Conservation (phyloP, 192 early-diverging fungal genomes). For the Coemansia sp. region DNA sequence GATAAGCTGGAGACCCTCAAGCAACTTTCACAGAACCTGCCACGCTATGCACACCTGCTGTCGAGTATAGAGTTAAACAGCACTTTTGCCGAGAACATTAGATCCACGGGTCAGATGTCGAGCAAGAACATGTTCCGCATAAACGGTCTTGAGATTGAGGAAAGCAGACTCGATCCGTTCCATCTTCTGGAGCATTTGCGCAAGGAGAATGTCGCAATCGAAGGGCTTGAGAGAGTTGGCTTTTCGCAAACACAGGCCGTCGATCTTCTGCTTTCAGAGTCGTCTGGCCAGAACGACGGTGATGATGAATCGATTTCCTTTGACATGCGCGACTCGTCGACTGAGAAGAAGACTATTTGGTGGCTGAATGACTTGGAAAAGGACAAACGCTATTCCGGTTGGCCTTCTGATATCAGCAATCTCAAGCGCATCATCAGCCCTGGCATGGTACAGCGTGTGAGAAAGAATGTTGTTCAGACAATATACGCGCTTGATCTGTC, state of each 20-base stretch:
- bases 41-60: slow-evolving; percentile 81
- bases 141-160: slow-evolving; percentile 64
- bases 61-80: slow-evolving; percentile 56
- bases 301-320: slow-evolving; percentile 54
- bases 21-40: slow-evolving; percentile 80
- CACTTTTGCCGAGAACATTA: slow-evolving; percentile 49
- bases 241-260: slow-evolving; percentile 31
- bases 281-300: slow-evolving; percentile 1
- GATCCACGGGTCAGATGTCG: slow-evolving; percentile 19
- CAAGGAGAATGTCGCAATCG: slow-evolving; percentile 57
- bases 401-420: slow-evolving; percentile 59
- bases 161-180: slow-evolving; percentile 65
- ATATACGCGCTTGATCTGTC: slow-evolving; percentile 79
- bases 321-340: slow-evolving; percentile 72
- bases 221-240: slow-evolving; percentile 51
- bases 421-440: slow-evolving; percentile 64
- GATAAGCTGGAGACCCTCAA: slow-evolving; percentile 67
- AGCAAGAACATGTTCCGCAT: slow-evolving; percentile 55
- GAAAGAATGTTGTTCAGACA: slow-evolving; percentile 75
- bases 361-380: slow-evolving; percentile 95
- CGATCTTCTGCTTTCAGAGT: slow-evolving; percentile 19
- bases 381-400: slow-evolving; percentile 72
- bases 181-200: slow-evolving; percentile 61
- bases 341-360: slow-evolving; percentile 56
- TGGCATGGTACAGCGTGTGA: slow-evolving; percentile 72